Base-by-base conservation (phyloP, 2,329 filamentous ascomycete genomes). In the Venturia effusa region DNA sequence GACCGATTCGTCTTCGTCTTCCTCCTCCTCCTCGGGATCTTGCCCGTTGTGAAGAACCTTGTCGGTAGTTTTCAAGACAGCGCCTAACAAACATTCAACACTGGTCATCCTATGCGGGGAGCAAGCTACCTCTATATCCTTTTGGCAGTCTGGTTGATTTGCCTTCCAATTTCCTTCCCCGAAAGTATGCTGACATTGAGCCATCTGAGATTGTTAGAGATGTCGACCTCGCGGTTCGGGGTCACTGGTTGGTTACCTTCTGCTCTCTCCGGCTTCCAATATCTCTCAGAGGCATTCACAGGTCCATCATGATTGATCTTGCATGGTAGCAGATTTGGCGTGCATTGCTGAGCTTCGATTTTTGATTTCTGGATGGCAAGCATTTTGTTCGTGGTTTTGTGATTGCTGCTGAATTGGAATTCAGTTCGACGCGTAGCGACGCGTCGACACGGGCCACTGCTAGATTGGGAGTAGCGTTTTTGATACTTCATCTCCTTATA, bases 141-240 rank as follows among this genome's bases (percentile, higher is more conserved):
- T 84, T 76, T 0, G 92, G 91, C 0, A 97, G 73, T 3, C 79
- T 78, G 3, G 94, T 74, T 0, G 78, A 71, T 66, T 84, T 87
- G 51, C 89, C 91, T 57, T 85, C 81, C 0, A 97, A 80, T 71
- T 89, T 92, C 60, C 91, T 85, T 40, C 92, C 92, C 66, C 92
- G 87, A 67, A 95, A 88, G 71, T 92, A 88, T 32, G 86, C 80
- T 1, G 80, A 83, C 45, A 78, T 78, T 1, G 75, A 78, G 11
- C 76, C 77, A 70, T 67, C 59, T 59, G 22, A 34, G 30, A 39
- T 17, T 10, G 30, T 54, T 45, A 66, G 37, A 11, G 17, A 22
- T 10, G 7, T 17, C 1, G 41, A 8, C 17, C 34, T 1, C n/a
- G 34, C 66, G 73, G 71, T 65, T 72, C 67, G 51, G 66, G 69